Base-by-base conservation (phyloP, 805 yeast species). In the Pichia cephalocereana region DNA sequence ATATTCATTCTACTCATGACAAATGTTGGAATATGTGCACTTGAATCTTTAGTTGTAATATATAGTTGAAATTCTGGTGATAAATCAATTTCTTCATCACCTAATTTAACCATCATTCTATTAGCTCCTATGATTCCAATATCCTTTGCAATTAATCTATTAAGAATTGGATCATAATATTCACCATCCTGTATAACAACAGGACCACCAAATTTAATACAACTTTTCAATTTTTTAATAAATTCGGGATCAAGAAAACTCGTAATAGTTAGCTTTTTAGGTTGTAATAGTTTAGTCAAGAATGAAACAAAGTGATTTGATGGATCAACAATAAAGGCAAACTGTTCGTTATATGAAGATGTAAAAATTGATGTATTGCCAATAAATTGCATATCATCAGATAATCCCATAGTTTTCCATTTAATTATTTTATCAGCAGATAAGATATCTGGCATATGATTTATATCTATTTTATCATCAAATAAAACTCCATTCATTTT, bases 141-240 rank as follows among this genome's bases (percentile, higher is more conserved):
- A 50, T 88, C 95, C 32, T 70, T 69, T 42, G 77, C 71, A 43
- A 91, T 62, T 1, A 91, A 63, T 0, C 83, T 71, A 48, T 76
- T 76, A 11, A 91, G 59, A 8, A 86, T 65, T 0, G 96, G 95
- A 60, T 91, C 91, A 58, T 76, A 81, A 54, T 74, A 67, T 58
- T 91, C 97, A 4, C 90, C 89, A 65, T 91, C 91, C 54, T 79
- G 79, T 17, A 91, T 72, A 14, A 90, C 59, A 8, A 91, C 67
- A 0, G 76, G 57, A 3, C 86, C 88, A 6, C 98, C 97, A 70
- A 90, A 90, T 53, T 93, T 70, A 28, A 90, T 60, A 0, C 95
- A 83, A 57, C 87, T 84, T 60, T 89, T 96, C 15, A 91, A 58
- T 40, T 79, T 83, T 53, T 80, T 82, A 3, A 75, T 60, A 60